phyloP scores from a whole-genome alignment of 1,139 yeast genomes.

The Taphrina wiesneri region DNA sequence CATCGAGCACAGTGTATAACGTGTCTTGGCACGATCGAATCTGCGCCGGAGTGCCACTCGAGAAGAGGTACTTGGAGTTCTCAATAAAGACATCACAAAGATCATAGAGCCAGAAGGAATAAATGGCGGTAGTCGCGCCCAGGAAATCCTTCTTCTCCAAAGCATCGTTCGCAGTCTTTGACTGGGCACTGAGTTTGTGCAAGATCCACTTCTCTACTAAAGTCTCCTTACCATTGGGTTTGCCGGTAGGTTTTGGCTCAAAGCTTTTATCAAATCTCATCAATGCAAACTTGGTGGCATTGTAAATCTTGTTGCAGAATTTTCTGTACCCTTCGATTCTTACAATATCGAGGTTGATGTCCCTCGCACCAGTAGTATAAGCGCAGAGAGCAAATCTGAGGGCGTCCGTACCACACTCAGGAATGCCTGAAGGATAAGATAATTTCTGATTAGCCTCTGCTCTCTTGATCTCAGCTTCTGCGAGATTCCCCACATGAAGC shows the following conservation, averaged over 20 bases:
- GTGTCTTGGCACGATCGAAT: constrained; percentile 90
- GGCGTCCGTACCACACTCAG: constrained; percentile 99
- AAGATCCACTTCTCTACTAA: constrained; percentile 96
- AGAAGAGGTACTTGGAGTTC: constrained; percentile 87
- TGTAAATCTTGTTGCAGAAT: constrained; percentile 98
- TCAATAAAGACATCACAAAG: constrained; percentile 97
- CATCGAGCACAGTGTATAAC: constrained; percentile 86
- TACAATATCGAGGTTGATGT: constrained; percentile 89
- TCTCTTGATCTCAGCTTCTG: constrained; percentile 80
- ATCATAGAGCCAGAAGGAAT: constrained; percentile 91
- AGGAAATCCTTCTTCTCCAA: constrained; percentile 86
- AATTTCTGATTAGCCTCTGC: constrained; percentile 86
- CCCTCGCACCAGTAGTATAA: constrained; percentile 98
- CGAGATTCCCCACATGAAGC: constrained; percentile 78
- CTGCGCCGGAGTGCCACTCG: constrained; percentile 81
- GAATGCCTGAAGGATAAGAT: constrained; percentile 95
- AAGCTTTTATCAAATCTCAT: constrained; percentile 90
- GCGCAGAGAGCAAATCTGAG: constrained; percentile 97
- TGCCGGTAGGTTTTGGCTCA: constrained; percentile 66
- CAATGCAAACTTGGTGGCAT: constrained; percentile 95
- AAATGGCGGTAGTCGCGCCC: constrained; percentile 80
- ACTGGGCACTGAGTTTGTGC: constrained; percentile 74
- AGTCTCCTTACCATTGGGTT: constrained; percentile 75
- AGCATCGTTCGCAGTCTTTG: constrained; percentile 63
- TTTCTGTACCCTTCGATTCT: constrained; percentile 99